Evolutionary conservation across 2,329 filamentous ascomycete species (phyloP).

Genomic region (Neospermospora avenae): DNA sequence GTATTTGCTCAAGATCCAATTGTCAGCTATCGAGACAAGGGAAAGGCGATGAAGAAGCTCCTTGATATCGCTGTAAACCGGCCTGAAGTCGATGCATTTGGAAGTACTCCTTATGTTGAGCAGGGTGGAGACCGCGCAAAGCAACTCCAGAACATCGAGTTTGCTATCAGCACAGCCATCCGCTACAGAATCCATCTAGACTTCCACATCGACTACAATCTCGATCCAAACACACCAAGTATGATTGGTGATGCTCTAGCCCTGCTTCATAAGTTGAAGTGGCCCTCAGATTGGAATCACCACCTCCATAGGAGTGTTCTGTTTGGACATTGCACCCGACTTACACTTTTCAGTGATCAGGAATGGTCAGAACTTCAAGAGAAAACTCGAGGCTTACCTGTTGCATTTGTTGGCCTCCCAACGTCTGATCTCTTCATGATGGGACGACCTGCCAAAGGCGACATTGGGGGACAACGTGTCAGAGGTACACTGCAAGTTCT

Average conservation of each 20-base stretch:
- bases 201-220: constrained; percentile 69
- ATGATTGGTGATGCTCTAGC: constrained; percentile 54
- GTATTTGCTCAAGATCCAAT: constrained; percentile 69
- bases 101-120: constrained; percentile 71
- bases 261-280: constrained; percentile 46
- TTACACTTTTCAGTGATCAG: constrained; percentile 51
- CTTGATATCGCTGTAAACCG: constrained; percentile 45
- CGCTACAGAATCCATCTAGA: constrained; percentile 55
- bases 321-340: constrained; percentile 66
- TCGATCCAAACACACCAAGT: constrained; percentile 48
- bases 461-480: constrained; percentile 35
- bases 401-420: constrained; percentile 66
- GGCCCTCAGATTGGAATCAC: constrained; percentile 39
- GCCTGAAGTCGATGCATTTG: constrained; percentile 54
- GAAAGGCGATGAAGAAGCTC: constrained; percentile 48
- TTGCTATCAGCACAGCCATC: constrained; percentile 56
- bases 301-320: constrained; percentile 46
- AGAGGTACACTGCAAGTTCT: constrained; percentile 62
- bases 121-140: constrained; percentile 37
- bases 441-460: constrained; percentile 40
- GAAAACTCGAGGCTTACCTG: constrained; percentile 50
- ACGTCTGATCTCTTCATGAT: constrained; percentile 74
- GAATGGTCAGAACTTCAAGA: constrained; percentile 49
- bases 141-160: constrained; percentile 56
- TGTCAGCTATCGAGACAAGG: constrained; percentile 51